Base-by-base conservation (phyloP, 768 basidiomycete species). In the Phylloporus arenicola region DNA sequence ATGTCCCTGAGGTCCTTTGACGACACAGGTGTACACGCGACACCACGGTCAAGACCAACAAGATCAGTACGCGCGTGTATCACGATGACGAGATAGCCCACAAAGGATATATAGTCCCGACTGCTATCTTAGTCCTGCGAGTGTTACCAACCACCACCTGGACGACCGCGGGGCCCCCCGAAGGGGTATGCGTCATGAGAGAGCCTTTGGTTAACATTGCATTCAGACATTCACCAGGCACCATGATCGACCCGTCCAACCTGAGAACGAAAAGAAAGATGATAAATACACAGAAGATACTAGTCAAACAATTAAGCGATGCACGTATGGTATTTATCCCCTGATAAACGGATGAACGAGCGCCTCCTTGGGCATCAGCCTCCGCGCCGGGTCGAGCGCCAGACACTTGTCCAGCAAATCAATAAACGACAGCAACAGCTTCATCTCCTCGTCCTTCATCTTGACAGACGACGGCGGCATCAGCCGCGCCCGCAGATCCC, bases 371-470 rank as follows among this genome's bases (percentile, higher is more conserved):
- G 94, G 93, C n/a, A 83, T 83, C 29, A 96, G 81, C 60, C 95
- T 73, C 64, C 91, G 82, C 37, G 81, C 76, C 2, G 94, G 88
- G 64, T 98, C 95, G 14, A 99, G 76, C 19, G 81, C 74, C 24
- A 96, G 75, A 65, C 94, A 95, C 70, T 86, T 93, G 62, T 98
- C 94, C 50, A 99, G 68, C 40, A 98, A 68, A 65, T 98, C 94
- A 43, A 95, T 79, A 61, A 99, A 96, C 6, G 83, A 80, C 20
- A 75, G 63, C 10, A 96, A 56, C 57, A 90, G 66, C 68, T 89
- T 90, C 62, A 76, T 81, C 70, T 97, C 93, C 50, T 95, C 94
- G 57, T 94, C 93, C 60, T 84, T 88, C 65, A 91, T 70, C 69
- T 90, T 89, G 31, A 82, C 80, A 0, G 81, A 80, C 1, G 84